These are phyloP conservation scores for Solanum rostratum DNA, from an alignment of 257 asterid species.

Conservation along the genomic window DNA sequence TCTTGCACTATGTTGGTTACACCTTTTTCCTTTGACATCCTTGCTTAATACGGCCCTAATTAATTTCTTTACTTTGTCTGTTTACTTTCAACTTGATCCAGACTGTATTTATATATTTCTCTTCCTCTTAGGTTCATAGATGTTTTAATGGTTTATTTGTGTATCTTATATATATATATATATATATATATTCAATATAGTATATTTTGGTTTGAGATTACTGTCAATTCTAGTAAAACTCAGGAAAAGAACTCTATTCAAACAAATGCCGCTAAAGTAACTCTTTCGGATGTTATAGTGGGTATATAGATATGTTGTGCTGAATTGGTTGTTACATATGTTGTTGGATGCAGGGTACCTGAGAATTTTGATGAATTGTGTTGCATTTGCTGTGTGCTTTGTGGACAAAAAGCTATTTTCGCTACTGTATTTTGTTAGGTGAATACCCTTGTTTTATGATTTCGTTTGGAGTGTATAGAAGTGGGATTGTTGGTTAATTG, in stretches of 20 bases:
- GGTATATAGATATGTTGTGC: background rate
- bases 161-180: background rate
- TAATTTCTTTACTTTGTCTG: background rate
- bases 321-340: background rate
- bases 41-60: background rate
- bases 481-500: conserved; percentile 1
- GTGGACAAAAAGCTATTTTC: conserved; percentile 70
- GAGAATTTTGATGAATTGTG: conserved; percentile 74
- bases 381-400: conserved; percentile 87
- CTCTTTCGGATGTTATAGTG: background rate
- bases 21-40: background rate
- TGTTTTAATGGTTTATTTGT: background rate
- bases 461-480: background rate
- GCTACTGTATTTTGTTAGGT: conserved; percentile 76
- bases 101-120: background rate
- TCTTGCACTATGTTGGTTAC: background rate
- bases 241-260: background rate
- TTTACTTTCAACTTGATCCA: background rate
- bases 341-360: conserved; percentile 14
- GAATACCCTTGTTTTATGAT: background rate
- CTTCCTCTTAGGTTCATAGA: background rate
- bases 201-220: background rate
- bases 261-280: background rate
- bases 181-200: background rate
- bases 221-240: background rate